phyloP scores from a whole-genome alignment of 2,329 filamentous ascomycete species.

The Colletotrichum sp. region DNA sequence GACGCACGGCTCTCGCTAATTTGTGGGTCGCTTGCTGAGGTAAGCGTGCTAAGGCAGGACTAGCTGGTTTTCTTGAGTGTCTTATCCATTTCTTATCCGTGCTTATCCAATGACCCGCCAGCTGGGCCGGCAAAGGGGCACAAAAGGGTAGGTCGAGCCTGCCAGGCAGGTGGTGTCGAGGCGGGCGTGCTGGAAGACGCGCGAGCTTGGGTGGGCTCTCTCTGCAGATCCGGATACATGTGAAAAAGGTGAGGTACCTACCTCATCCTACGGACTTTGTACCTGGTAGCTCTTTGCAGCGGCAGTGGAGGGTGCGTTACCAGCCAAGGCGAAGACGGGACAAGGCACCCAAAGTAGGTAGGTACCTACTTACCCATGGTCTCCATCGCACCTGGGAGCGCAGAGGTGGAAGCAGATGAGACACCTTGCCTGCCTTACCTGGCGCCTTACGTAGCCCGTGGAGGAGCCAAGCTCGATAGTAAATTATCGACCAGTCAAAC shows the following conservation, averaged over 20 bases:
- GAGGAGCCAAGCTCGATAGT: constrained; percentile 7
- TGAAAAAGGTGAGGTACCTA: neutral
- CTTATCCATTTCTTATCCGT: neutral
- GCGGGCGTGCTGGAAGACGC: neutral
- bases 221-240: constrained; percentile 5
- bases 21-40: neutral
- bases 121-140: neutral
- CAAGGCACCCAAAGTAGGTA: neutral
- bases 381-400: neutral
- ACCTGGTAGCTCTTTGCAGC: neutral
- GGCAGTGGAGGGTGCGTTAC: neutral
- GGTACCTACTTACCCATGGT: neutral
- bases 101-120: neutral
- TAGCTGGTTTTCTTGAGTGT: neutral
- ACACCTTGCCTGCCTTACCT: neutral
- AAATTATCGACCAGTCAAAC: neutral
- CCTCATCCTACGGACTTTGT: neutral
- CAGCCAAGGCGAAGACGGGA: neutral
- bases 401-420: neutral
- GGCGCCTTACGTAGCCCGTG: neutral
- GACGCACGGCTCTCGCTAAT: neutral
- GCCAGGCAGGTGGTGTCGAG: neutral
- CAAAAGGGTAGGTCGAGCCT: neutral
- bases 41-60: neutral
- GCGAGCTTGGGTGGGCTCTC: neutral